Conservation (phyloP, 306 rosid species). For the Rosa lucieae region DNA sequence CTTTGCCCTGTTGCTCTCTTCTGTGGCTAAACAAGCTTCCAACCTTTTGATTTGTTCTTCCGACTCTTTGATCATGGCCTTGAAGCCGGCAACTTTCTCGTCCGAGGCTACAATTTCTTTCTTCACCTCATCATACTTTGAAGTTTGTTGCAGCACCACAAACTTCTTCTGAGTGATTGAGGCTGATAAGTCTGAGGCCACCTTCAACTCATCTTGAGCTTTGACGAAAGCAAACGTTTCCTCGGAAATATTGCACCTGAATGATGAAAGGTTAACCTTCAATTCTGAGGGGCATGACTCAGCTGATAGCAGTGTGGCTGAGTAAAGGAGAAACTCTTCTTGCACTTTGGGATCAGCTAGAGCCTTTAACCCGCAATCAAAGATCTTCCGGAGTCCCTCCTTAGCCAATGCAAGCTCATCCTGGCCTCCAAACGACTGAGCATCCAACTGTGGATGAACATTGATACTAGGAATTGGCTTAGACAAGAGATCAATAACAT, state of each 20-base stretch:
- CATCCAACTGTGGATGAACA: not conserved
- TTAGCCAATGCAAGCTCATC: not conserved
- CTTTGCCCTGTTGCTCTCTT: not conserved
- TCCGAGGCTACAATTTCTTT: not conserved
- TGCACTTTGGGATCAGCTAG: not conserved
- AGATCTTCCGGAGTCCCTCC: constrained; percentile 1
- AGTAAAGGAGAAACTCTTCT: not conserved
- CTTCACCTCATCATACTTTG: not conserved
- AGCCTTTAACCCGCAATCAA: not conserved
- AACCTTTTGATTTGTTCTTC: not conserved
- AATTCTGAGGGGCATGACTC: not conserved
- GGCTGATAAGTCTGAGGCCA: not conserved
- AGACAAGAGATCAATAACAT: not conserved
- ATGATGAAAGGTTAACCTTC: not conserved
- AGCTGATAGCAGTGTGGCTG: not conserved
- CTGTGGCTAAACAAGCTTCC: not conserved
- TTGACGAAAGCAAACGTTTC: not conserved
- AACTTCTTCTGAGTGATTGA: not conserved
- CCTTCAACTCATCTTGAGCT: constrained; percentile 1
- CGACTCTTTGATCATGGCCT: not conserved
- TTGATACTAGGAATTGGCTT: not conserved
- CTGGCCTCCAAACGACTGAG: not conserved
- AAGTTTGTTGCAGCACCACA: not conserved
- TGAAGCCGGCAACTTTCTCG: not conserved
- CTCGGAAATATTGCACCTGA: not conserved